A percentile compares a stretch with the other conserved stretches of the same genome.
Conservation (phyloP, 73 alveolate species). For the Paramecium pentaurelia region DNA sequence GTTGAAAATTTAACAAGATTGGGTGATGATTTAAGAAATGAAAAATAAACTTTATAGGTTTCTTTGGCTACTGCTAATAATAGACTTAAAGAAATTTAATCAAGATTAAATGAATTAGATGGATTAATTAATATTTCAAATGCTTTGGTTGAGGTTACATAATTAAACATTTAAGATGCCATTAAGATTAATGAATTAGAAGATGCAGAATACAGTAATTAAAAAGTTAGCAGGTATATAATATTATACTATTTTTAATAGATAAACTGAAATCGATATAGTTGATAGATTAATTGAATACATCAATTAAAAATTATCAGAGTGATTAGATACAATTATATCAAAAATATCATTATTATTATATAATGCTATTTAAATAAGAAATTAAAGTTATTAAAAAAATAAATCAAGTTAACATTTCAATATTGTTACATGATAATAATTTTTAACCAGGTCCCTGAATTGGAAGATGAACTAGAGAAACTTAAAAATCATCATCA, state of each 20-base stretch:
- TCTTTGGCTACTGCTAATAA: conserved; percentile 39
- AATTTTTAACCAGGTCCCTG: not conserved
- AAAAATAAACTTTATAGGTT: conserved; percentile 15
- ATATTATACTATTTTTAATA: not conserved
- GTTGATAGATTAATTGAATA: conserved; percentile 39
- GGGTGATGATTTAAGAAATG: conserved; percentile 18
- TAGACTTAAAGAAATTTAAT: conserved; percentile 18
- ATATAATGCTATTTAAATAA: not conserved
- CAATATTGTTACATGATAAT: not conserved
- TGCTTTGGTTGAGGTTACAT: conserved; percentile 43
- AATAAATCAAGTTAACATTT: not conserved
- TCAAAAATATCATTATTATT: not conserved
- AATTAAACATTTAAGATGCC: conserved; percentile 15
- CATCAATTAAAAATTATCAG: conserved; percentile 30
- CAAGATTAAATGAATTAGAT: conserved; percentile 50
- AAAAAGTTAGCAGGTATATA: conserved; percentile 31
- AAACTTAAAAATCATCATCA: not conserved
- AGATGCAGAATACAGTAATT: not conserved
- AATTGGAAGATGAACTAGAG: not conserved
- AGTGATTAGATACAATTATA: not conserved
- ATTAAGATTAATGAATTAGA: not conserved
- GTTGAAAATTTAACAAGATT: conserved; percentile 47
- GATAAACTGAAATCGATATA: conserved; percentile 41
- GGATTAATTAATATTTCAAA: conserved; percentile 37
- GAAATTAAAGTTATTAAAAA: not conserved